Conservation (phyloP, 2,329 filamentous ascomycete genomes). For the Trematosphaeria pertusa region DNA sequence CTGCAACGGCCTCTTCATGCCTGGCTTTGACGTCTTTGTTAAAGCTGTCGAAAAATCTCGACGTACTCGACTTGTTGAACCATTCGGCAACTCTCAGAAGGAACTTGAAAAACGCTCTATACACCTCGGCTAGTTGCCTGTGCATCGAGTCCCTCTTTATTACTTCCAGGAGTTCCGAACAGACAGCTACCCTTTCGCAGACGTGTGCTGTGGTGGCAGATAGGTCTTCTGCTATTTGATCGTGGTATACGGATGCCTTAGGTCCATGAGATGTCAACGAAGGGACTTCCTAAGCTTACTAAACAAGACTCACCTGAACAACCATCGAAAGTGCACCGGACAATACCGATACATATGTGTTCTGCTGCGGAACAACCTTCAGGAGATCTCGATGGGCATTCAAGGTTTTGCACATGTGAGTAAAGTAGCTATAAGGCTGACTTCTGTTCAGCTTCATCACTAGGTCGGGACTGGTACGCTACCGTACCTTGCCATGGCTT, state of each 20-base stretch:
- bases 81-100: constrained; percentile 16
- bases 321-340: constrained; percentile 12
- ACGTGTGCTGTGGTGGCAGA: constrained; percentile 11
- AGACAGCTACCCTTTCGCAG: constrained; percentile 6
- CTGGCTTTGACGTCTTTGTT: constrained; percentile 15
- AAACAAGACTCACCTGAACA: not conserved
- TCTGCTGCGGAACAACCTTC: constrained; percentile 13
- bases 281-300: not conserved
- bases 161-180: constrained; percentile 7
- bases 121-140: constrained; percentile 12
- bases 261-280: not conserved
- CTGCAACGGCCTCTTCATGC: constrained; percentile 13
- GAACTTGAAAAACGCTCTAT: constrained; percentile 16
- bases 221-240: constrained; percentile 13
- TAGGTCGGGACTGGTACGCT: not conserved
- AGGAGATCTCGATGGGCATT: constrained; percentile 14
- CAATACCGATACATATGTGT: constrained; percentile 14
- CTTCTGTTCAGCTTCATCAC: not conserved
- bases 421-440: not conserved
- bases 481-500: too few relatives aligned
- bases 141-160: constrained; percentile 7
- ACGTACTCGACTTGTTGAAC: constrained; percentile 14
- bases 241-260: constrained; percentile 13
- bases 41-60: constrained; percentile 19
- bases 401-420: constrained; percentile 8